Base-by-base conservation (phyloP, 495 filamentous ascomycete genomes). In the Alectoria sarmentosa region DNA sequence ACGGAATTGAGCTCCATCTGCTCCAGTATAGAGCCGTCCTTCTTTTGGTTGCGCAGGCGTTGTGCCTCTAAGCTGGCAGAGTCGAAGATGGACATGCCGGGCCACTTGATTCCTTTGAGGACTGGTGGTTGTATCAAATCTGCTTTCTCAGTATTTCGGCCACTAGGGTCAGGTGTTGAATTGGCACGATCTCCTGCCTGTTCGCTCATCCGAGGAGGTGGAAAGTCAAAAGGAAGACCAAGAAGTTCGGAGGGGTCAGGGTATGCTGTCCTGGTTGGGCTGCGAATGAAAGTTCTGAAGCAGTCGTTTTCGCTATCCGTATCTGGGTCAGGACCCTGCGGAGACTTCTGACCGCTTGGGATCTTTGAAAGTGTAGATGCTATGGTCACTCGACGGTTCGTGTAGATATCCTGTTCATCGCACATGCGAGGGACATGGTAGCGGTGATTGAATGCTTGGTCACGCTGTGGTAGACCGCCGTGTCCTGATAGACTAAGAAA, bases 51-150 rank as follows among this genome's bases (percentile, higher is more conserved):
- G 48, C 92, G 84, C 75, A 84, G 90, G 44, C 88, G 84, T 70
- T 87, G 87, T 79, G 88, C 88, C 57, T 88, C 83, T 61, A 84
- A 79, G 1, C 85, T 90, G 11, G 92, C 92, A 15, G 91, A 88
- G 71, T 96, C 92, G 69, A 95, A 96, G 26, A 93, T 75, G 61
- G 87, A 84, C 92, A 96, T 96, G 13, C 92, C 92, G 6, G 89
- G 89, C 80, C 84, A 95, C 56, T 83, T 72, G 11, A 89, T 74
- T 0, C 92, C 92, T 73, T 96, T 96, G 65, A 96, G 77, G 70
- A 78, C 36, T 79, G 59, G 73, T 74, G 61, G 66, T 70, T 56
- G 61, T 3, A 57, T 28, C 32, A 19, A n/a, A 59, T 74, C 71
- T 54, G 72, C 61, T 30, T 78, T 76, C 37, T 79, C 79, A 46